phyloP scores from a whole-genome alignment of 805 yeast species.

The Wickerhamiella sorbophila region DNA sequence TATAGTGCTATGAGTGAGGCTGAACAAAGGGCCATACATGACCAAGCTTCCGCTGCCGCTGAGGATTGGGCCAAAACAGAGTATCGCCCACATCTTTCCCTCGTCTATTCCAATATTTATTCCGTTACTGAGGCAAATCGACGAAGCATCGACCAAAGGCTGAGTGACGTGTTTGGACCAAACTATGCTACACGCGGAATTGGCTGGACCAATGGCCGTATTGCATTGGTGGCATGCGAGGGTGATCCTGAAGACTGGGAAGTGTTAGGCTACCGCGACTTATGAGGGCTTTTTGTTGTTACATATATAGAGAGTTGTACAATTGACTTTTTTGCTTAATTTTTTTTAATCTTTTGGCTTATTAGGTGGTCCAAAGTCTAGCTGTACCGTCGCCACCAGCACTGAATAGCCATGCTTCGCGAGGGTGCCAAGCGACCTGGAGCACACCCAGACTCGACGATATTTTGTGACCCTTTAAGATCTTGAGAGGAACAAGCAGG shows the following conservation, averaged over 20 bases:
- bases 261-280: conserved; percentile 35
- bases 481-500: conserved; percentile 86
- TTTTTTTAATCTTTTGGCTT: too few relatives aligned
- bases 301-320: too few relatives aligned
- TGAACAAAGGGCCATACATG: conserved; percentile 17
- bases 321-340: neutral
- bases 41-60: conserved; percentile 33
- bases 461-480: conserved; percentile 78
- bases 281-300: conserved; percentile 4
- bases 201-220: conserved; percentile 57
- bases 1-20: conserved; percentile 19
- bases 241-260: conserved; percentile 63
- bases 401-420: conserved; percentile 94
- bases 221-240: conserved; percentile 52
- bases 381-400: conserved; percentile 97
- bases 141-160: conserved; percentile 47
- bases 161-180: conserved; percentile 49
- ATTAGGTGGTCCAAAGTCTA: conserved; percentile 82
- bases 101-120: conserved; percentile 49
- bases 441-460: conserved; percentile 73
- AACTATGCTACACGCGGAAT: conserved; percentile 27
- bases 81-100: conserved; percentile 59
- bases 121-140: conserved; percentile 56
- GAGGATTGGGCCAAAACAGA: conserved; percentile 42
- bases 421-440: conserved; percentile 88